Base-by-base conservation (phyloP, 345 rosid genomes). In the Hibiscus trionum region DNA sequence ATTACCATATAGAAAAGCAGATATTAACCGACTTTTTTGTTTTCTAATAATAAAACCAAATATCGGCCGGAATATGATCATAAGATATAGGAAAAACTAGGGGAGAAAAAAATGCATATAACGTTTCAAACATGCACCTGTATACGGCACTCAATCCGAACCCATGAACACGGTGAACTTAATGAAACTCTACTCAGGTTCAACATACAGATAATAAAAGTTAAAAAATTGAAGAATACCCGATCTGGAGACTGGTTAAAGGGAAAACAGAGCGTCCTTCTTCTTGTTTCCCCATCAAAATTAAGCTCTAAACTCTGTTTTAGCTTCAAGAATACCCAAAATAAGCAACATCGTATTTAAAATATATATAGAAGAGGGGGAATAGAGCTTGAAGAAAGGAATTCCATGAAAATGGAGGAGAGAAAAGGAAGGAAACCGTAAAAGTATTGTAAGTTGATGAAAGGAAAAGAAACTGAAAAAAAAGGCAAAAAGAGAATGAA, bases 391-490 rank as follows among this genome's bases (percentile, higher is more conserved):
- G 72, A 64, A 29, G 53, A 73, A 58, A 8, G 60, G 70, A 80
- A 82, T 78, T 75, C 84, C 88, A 76, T 70, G 73, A 74, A 39
- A 59, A 70, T 26, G 81, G 74, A 81, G 65, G 77, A 55, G 39
- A 73, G 60, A 53, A 56, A 57, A 60, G 53, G 57, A 77, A 49
- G 71, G 46, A 72, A 76, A 65, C 69, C 65, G 69, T 31, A 75
- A 53, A 73, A 75, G 78, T 75, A 9, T 44, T 73, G 74, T 77
- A 83, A 75, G 77, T 81, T 86, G 84, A 79, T 80, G 37, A 33
- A 74, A 75, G 77, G 77, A 27, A 69, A 53, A 17, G 49, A 53
- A 17, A 55, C 17, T 55, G n/a, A 53, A 17, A 12, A 49, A 0
- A 46, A 24, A 1, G 26, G 15, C 1, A 17, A 33, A 37, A 68